phyloP scores from a whole-genome alignment of 2,329 filamentous ascomycete genomes.

The Plenodomus biglobosus region DNA sequence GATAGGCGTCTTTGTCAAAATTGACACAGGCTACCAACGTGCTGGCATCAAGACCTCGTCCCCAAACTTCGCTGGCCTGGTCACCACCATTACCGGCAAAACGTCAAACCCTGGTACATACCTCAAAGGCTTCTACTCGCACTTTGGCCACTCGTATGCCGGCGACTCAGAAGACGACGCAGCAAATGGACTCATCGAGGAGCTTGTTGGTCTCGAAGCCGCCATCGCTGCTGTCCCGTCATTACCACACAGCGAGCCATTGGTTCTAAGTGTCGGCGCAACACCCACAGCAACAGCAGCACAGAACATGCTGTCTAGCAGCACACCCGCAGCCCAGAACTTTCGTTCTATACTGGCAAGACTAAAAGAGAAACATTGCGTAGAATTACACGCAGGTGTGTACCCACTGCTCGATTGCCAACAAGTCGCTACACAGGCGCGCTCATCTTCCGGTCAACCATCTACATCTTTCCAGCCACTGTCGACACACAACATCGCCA shows the following conservation, averaged over 20 bases:
- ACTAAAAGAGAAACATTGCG: slow-evolving; percentile 36
- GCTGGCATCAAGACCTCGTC: slow-evolving; percentile 64
- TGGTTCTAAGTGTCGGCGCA: slow-evolving; percentile 70
- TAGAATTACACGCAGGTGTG: slow-evolving; percentile 76
- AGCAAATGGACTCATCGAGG: slow-evolving; percentile 59
- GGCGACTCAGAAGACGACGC: slow-evolving; percentile 59
- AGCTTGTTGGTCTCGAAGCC: slow-evolving; percentile 58
- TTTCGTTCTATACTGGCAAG: slow-evolving; percentile 48
- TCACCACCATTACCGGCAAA: slow-evolving; percentile 49
- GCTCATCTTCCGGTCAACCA: slow-evolving; percentile 38
- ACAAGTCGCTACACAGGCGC: slow-evolving; percentile 71
- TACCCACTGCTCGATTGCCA: slow-evolving; percentile 78
- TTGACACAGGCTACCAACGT: slow-evolving; percentile 72
- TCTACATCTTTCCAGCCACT: slow-evolving; percentile 38
- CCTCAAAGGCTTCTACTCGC: slow-evolving; percentile 69
- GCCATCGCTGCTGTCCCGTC: slow-evolving; percentile 48
- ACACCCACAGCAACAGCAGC: slow-evolving; percentile 72
- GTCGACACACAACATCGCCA: slow-evolving; percentile 60
- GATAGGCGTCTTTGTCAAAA: slow-evolving; percentile 67
- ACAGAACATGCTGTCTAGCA: slow-evolving; percentile 56
- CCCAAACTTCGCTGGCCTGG: slow-evolving; percentile 49
- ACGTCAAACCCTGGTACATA: slow-evolving; percentile 16
- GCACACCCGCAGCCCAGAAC: slow-evolving; percentile 41
- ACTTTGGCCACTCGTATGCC: slow-evolving; percentile 72
- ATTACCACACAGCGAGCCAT: slow-evolving; percentile 21